phyloP scores from a whole-genome alignment of 306 rosid genomes.

The Amphicarpaea edgeworthii region DNA sequence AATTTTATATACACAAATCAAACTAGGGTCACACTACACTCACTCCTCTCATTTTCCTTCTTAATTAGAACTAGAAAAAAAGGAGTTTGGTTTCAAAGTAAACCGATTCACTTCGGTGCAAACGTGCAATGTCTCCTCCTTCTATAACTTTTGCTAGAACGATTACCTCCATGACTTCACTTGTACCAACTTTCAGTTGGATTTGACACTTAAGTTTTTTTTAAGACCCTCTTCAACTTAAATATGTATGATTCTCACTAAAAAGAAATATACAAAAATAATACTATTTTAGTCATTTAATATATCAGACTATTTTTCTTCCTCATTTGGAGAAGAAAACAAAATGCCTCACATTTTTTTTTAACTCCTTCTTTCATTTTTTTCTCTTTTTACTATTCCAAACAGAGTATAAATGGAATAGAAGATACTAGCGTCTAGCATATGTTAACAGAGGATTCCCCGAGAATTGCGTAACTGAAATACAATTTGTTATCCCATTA shows the following conservation, averaged over 20 bases:
- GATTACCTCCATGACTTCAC: not conserved
- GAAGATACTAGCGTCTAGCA: not conserved
- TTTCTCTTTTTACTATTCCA: no score
- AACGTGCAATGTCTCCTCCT: not conserved
- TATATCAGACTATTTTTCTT: no score
- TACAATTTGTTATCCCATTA: not conserved
- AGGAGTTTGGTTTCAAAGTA: not conserved
- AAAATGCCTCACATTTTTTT: no score
- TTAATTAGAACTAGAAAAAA: not conserved
- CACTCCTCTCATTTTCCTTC: not conserved
- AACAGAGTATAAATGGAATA: no score
- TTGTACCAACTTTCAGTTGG: not conserved
- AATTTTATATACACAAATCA: not conserved
- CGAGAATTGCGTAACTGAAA: slow-evolving; percentile 16
- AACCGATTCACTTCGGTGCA: not conserved
- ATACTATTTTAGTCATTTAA: no score
- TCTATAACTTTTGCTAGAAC: not conserved
- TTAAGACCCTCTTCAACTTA: no score
- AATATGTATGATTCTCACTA: no score
- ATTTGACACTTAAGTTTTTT: no score
- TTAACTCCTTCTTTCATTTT: no score
- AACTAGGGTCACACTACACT: not conserved
- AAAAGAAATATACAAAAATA: no score
- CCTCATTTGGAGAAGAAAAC: no score
- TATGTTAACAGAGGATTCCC: not conserved